Evolutionary conservation across 73 alveolate genomes (phyloP).

Genomic region (Effrenium voratum): DNA sequence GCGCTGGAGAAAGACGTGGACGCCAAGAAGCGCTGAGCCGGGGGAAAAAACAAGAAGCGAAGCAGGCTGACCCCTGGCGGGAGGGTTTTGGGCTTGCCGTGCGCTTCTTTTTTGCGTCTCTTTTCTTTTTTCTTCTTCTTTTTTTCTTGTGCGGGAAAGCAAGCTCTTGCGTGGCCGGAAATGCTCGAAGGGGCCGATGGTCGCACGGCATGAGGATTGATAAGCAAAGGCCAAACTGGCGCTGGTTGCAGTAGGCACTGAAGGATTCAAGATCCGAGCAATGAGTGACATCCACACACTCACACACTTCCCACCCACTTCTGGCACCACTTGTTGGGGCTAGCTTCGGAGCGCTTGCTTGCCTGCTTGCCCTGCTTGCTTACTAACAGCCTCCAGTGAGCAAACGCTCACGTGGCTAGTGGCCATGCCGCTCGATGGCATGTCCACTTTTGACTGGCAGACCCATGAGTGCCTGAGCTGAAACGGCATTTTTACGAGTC

Average conservation of each 20-base stretch:
- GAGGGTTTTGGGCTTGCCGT: not conserved
- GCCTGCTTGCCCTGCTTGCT: too few relatives aligned
- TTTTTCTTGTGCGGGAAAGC: not conserved
- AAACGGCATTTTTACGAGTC: not conserved
- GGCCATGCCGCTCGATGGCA: not conserved
- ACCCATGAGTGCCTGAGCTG: not conserved
- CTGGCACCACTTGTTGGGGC: too few relatives aligned
- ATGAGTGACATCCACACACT: too few relatives aligned
- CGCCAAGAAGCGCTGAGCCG: not conserved
- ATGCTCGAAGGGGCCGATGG: not conserved
- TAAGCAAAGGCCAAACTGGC: not conserved
- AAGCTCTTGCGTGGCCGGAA: not conserved
- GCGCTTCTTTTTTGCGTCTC: not conserved
- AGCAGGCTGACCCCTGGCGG: not conserved
- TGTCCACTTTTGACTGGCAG: not conserved
- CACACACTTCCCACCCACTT: too few relatives aligned
- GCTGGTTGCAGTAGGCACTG: not conserved
- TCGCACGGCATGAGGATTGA: not conserved
- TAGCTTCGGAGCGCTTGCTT: too few relatives aligned
- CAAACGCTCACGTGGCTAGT: not conserved
- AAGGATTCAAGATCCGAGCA: too few relatives aligned
- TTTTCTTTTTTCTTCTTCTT: too few relatives aligned
- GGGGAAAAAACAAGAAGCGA: not conserved
- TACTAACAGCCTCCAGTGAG: too few relatives aligned
- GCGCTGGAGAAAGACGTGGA: constrained; percentile 31